These are phyloP conservation scores for Rhodotorula taiwanensis DNA, from an alignment of 768 basidiomycete genomes.

Conservation along the genomic window DNA sequence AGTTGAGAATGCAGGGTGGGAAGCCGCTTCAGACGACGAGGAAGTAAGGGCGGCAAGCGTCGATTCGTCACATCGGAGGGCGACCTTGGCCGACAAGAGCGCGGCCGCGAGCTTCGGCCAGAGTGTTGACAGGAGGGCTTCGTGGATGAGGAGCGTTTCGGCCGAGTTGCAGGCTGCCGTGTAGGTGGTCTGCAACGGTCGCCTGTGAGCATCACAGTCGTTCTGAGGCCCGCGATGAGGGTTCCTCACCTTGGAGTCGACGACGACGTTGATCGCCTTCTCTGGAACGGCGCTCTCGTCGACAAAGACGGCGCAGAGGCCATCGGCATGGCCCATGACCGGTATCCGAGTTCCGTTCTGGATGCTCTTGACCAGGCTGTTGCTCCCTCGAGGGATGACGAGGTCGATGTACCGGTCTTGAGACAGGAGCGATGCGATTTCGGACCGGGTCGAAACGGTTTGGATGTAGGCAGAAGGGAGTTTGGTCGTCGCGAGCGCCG, in stretches of 20 bases:
- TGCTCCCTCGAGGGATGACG: constrained; percentile 93
- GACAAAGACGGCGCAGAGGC: constrained; percentile 80
- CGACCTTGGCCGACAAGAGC: constrained; percentile 61
- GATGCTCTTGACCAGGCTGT: constrained; percentile 76
- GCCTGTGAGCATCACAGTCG: background rate
- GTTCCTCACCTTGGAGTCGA: constrained; percentile 80
- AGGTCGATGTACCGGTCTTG: constrained; percentile 91
- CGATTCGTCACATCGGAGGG: constrained; percentile 67
- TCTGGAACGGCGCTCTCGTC: constrained; percentile 70
- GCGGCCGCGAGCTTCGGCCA: constrained; percentile 76
- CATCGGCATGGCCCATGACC: constrained; percentile 99
- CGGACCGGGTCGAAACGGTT: constrained; percentile 79
- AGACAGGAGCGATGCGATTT: constrained; percentile 76
- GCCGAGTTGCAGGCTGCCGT: constrained; percentile 91
- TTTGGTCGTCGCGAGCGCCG: constrained; percentile 64
- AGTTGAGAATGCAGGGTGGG: constrained; percentile 34
- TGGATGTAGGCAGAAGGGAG: constrained; percentile 80
- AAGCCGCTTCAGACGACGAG: constrained; percentile 36
- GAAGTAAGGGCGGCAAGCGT: constrained; percentile 57
- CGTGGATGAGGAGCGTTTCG: constrained; percentile 83
- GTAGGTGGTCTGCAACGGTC: constrained; percentile 64
- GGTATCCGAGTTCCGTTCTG: constrained; percentile 86
- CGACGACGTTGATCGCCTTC: constrained; percentile 71
- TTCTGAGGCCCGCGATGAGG: background rate
- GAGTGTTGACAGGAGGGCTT: constrained; percentile 59